Percentiles rank a stretch among this genome's conserved stretches.
phyloP scores from a whole-genome alignment of 2,329 filamentous ascomycete species.

The Calonectria pteridis region DNA sequence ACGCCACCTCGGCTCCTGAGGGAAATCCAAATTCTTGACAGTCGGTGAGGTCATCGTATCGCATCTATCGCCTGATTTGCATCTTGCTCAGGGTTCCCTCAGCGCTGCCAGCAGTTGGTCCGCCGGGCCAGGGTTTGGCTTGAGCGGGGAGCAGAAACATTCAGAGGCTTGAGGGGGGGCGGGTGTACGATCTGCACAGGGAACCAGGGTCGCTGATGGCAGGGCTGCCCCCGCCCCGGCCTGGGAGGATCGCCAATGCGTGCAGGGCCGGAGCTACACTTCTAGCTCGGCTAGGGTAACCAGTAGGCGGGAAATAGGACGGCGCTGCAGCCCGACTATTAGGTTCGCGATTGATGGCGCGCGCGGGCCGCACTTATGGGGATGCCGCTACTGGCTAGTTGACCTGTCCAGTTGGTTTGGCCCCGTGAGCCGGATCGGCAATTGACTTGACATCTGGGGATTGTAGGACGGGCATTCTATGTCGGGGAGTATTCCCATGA shows the following conservation, averaged over 20 bases:
- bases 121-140: constrained; percentile 14
- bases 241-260: constrained; percentile 40
- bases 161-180: constrained; percentile 25
- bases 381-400: constrained; percentile 16
- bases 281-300: constrained; percentile 25
- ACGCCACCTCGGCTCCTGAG: constrained; percentile 47
- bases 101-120: neutral
- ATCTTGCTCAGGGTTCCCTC: constrained; percentile 7
- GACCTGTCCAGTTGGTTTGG: constrained; percentile 14
- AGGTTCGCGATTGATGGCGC: constrained; percentile 18
- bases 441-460: constrained; percentile 1
- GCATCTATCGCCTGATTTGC: constrained; percentile 34
- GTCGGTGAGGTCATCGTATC: constrained; percentile 35
- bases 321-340: constrained; percentile 12
- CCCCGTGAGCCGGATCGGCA: constrained; percentile 12
- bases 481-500: constrained; percentile 3
- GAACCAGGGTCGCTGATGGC: constrained; percentile 36
- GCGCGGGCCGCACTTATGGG: constrained; percentile 24
- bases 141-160: constrained; percentile 25
- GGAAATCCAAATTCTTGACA: constrained; percentile 31
- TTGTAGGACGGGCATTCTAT: neutral
- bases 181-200: constrained; percentile 45
- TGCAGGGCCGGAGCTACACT: constrained; percentile 33
- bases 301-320: constrained; percentile 17
- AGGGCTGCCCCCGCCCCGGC: constrained; percentile 37